These are phyloP conservation scores for Pseudonectria buxi DNA, from an alignment of 2,329 filamentous ascomycete genomes.

Conservation along the genomic window DNA sequence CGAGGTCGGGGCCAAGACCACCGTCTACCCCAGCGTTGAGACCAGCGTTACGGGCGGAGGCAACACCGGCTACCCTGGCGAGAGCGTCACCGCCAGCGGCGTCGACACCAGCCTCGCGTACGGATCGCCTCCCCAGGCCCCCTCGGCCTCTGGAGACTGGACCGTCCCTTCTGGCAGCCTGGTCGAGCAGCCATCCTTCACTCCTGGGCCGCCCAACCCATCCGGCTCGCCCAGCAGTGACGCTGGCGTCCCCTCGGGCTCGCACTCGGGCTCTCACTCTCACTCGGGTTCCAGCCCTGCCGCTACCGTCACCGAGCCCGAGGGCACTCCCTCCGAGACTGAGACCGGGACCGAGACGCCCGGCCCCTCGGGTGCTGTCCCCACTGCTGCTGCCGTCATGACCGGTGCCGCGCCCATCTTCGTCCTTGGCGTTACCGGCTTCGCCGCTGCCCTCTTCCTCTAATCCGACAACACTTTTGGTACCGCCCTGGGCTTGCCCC, in stretches of 20 bases:
- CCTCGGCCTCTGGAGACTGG: too few relatives aligned
- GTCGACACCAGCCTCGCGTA: slow-evolving; percentile 2
- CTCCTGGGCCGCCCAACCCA: too few relatives aligned
- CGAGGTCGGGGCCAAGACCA: slow-evolving; percentile 9
- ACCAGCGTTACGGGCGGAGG: neutral
- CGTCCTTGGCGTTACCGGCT: slow-evolving; percentile 19
- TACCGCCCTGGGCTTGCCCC: too few relatives aligned
- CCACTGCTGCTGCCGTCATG: slow-evolving; percentile 25
- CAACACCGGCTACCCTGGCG: slow-evolving; percentile 2
- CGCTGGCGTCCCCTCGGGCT: too few relatives aligned
- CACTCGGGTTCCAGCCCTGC: slow-evolving; percentile 8
- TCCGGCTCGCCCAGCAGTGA: too few relatives aligned
- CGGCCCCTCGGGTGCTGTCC: slow-evolving; percentile 21
- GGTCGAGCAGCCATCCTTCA: too few relatives aligned
- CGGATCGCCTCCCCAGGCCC: neutral
- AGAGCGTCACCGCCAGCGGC: slow-evolving; percentile 4
- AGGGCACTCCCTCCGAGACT: slow-evolving; percentile 9
- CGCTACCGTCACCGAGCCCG: slow-evolving; percentile 12
- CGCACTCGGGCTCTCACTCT: neutral
- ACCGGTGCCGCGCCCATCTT: slow-evolving; percentile 15
- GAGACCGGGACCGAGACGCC: slow-evolving; percentile 8
- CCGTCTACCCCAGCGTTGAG: slow-evolving; percentile 3
- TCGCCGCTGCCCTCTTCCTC: slow-evolving; percentile 21
- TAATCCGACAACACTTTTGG: slow-evolving; percentile 14
- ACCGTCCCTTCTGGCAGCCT: too few relatives aligned